phyloP scores from a whole-genome alignment of 805 yeast genomes.

The Wickerhamiella sergipiensis region DNA sequence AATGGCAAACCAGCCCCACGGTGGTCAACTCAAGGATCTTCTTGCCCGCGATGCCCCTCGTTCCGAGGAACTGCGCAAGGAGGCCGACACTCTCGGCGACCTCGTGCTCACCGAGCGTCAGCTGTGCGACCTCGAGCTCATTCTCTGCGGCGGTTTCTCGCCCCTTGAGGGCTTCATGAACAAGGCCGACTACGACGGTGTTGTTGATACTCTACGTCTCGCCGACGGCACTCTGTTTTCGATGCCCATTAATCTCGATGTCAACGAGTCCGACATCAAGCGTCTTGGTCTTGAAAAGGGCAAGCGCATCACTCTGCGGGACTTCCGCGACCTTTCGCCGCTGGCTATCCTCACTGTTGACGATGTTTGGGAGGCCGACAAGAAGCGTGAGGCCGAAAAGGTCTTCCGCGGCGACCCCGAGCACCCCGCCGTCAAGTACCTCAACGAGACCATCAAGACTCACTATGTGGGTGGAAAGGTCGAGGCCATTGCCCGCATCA shows the following conservation, averaged over 20 bases:
- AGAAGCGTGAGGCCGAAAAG: slow-evolving; percentile 61
- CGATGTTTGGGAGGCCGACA: slow-evolving; percentile 73
- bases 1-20: slow-evolving; percentile 62
- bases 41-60: slow-evolving; percentile 64
- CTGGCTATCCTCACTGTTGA: slow-evolving; percentile 71
- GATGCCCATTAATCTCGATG: slow-evolving; percentile 84
- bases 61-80: slow-evolving; percentile 41
- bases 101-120: slow-evolving; percentile 66
- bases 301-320: slow-evolving; percentile 58
- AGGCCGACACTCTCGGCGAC: slow-evolving; percentile 36
- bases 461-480: slow-evolving; percentile 77
- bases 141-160: slow-evolving; percentile 87
- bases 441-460: slow-evolving; percentile 63
- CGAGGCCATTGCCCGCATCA: slow-evolving; percentile 72
- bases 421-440: slow-evolving; percentile 80
- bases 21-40: slow-evolving; percentile 78
- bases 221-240: slow-evolving; percentile 74
- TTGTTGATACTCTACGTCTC: slow-evolving; percentile 54
- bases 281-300: slow-evolving; percentile 32
- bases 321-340: slow-evolving; percentile 65
- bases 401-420: slow-evolving; percentile 96
- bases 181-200: slow-evolving; percentile 54
- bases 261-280: slow-evolving; percentile 37
- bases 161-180: slow-evolving; percentile 64
- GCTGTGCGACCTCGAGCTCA: slow-evolving; percentile 83